Percentiles rank a stretch among this genome's conserved stretches.
Evolutionary conservation across 2,329 filamentous ascomycete species (phyloP).

Genomic region (Trichoderma koningii): DNA sequence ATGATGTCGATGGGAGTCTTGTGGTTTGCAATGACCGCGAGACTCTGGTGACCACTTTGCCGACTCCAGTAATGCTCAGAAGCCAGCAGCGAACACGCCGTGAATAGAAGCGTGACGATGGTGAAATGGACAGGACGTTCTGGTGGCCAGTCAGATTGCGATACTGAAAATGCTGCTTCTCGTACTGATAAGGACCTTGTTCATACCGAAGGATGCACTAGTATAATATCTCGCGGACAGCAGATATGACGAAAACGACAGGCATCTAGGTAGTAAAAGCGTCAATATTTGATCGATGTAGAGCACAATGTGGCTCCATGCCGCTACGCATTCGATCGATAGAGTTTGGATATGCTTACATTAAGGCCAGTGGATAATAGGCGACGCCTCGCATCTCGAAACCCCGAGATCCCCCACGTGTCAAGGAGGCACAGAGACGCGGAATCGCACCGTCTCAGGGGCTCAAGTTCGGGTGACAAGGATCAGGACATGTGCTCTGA

Average conservation of each 20-base stretch:
- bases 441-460: not conserved
- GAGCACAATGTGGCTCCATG: not conserved
- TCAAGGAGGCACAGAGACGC: not conserved
- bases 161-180: not conserved
- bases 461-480: too few species aligned
- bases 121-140: slow-evolving; percentile 43
- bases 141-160: slow-evolving; percentile 15
- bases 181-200: not conserved
- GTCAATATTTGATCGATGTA: not conserved
- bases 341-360: not conserved
- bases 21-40: slow-evolving; percentile 11
- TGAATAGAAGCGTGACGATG: slow-evolving; percentile 30
- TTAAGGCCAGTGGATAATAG: not conserved
- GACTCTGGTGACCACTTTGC: not conserved
- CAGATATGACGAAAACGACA: slow-evolving; percentile 41
- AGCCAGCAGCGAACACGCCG: not conserved
- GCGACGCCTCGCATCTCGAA: not conserved
- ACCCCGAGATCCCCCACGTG: not conserved
- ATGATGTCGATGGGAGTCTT: not conserved
- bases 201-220: slow-evolving; percentile 43
- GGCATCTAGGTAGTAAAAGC: slow-evolving; percentile 1
- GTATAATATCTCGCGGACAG: slow-evolving; percentile 40
- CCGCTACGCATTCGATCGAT: not conserved
- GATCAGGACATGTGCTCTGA: too few species aligned
- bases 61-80: not conserved